phyloP scores from a whole-genome alignment of 306 rosid genomes.

The Dalbergia cultrata region DNA sequence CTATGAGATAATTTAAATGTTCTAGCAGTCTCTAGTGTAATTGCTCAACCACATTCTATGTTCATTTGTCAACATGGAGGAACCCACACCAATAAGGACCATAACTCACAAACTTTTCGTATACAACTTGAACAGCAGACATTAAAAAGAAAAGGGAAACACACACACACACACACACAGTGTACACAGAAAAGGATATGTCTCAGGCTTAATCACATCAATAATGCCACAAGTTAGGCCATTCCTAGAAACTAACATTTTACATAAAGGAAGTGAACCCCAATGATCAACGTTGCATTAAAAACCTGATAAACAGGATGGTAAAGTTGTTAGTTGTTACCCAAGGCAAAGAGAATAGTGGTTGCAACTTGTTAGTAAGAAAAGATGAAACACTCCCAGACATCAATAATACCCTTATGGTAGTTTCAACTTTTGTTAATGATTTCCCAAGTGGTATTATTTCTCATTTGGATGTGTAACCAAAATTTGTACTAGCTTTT shows the following conservation, averaged over 20 bases:
- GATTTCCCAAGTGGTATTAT: conserved; percentile 27
- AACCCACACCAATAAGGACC: conserved; percentile 26
- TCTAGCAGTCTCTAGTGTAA: conserved; percentile 13
- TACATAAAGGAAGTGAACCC: conserved; percentile 27
- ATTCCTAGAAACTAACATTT: conserved; percentile 44
- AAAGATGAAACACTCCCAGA: background rate
- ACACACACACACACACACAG: background rate
- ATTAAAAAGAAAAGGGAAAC: background rate
- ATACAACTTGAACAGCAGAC: conserved; percentile 29
- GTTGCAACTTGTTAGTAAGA: background rate
- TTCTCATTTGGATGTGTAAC: conserved; percentile 23
- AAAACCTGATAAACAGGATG: too few species aligned
- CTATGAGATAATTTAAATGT: conserved; percentile 1
- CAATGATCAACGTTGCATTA: conserved; percentile 9
- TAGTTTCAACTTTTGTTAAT: conserved; percentile 22
- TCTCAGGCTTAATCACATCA: conserved; percentile 13
- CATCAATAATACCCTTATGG: background rate
- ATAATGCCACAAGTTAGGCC: conserved; percentile 8
- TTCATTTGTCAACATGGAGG: conserved; percentile 25
- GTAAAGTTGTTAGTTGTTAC: too few species aligned
- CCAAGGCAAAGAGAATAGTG: background rate
- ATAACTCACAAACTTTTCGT: background rate
- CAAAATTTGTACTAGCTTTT: conserved; percentile 25
- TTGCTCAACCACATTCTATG: conserved; percentile 20
- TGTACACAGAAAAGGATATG: background rate